phyloP scores from a whole-genome alignment of 2,329 filamentous ascomycete genomes.

The Ceratocystis cubensis region DNA sequence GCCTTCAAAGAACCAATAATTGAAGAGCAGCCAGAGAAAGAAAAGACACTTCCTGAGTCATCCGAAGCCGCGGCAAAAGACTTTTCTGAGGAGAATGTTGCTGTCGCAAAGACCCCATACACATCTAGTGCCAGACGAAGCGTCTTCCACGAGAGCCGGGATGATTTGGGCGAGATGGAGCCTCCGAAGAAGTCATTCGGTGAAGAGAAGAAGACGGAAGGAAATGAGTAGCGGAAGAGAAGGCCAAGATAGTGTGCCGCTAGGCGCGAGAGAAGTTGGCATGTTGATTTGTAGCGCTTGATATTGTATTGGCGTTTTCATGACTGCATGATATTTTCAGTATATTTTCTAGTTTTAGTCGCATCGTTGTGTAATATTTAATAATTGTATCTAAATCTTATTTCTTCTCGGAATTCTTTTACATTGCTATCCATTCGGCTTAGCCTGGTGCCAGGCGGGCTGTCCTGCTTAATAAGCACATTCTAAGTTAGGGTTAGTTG shows the following conservation, averaged over 20 bases:
- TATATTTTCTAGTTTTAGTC: background rate
- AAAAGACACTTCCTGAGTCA: background rate
- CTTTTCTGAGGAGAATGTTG: background rate
- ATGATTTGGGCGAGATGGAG: constrained; percentile 26
- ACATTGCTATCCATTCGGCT: background rate
- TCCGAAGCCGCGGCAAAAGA: background rate
- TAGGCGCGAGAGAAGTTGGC: background rate
- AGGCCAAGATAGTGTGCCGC: background rate
- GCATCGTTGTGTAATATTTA: background rate
- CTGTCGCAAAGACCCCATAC: constrained; percentile 9
- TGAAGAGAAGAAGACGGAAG: background rate
- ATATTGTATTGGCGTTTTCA: background rate
- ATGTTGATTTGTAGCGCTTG: background rate
- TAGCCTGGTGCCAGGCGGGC: background rate
- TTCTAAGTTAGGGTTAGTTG: background rate
- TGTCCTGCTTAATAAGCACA: background rate
- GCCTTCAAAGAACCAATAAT: background rate
- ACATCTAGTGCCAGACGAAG: constrained; percentile 25
- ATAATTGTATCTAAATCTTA: background rate
- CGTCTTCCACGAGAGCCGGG: constrained; percentile 28
- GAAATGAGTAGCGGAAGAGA: background rate
- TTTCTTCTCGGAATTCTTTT: background rate
- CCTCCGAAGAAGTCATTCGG: background rate
- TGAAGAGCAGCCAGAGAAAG: constrained; percentile 7
- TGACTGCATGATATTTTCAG: background rate